Evolutionary conservation across 345 rosid genomes (phyloP), one percentile per base, ranked within the genome.

Genomic region (Balakata baccata): DNA sequence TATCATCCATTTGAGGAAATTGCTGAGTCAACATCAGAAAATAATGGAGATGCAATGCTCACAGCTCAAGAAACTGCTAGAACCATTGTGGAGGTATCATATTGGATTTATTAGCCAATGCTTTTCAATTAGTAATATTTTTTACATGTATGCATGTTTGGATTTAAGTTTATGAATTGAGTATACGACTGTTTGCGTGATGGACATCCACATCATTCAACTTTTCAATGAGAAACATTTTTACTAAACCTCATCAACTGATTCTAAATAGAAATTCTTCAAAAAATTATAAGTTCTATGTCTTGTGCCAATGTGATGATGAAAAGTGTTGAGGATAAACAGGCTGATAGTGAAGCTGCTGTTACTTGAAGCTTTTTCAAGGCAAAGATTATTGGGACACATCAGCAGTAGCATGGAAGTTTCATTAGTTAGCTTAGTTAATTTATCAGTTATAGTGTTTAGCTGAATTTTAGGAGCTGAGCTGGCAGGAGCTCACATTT

Each of bases 1-100:
- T 92, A 91, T 77, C 98, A 95, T 82, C 98, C 98, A 0, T 90
- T 83, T 69, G 99, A 95, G 88, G 97, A 91, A 20, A 82, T 95
- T 54, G 85, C 83, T 8, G 88, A 83, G 64, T 78, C 87, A 22
- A 72, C 72, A 3, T 84, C 88, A 20, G 77, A 76, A 54, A 84
- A 64, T 58, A 61, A 67, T 34, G 85, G 68, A 66, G 91, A 84
- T 52, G 87, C 86, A 20, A 80, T 78, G 73, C 98, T 89, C 69
- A 80, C 97, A 1, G 79, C 89, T 71, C 88, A 90, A 45, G 98
- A 95, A 87, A 89, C 87, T 61, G 77, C 89, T 56, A 85, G 97
- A 86, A 92, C 99, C 17, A 78, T 91, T 69, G 88, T 91, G 12
- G 96, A 95, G 99, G 99, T 95, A 89, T 86, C 70, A 82, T 69